phyloP scores from a whole-genome alignment of 1,284 basidiomycete species.

The Pholiota adiposa region DNA sequence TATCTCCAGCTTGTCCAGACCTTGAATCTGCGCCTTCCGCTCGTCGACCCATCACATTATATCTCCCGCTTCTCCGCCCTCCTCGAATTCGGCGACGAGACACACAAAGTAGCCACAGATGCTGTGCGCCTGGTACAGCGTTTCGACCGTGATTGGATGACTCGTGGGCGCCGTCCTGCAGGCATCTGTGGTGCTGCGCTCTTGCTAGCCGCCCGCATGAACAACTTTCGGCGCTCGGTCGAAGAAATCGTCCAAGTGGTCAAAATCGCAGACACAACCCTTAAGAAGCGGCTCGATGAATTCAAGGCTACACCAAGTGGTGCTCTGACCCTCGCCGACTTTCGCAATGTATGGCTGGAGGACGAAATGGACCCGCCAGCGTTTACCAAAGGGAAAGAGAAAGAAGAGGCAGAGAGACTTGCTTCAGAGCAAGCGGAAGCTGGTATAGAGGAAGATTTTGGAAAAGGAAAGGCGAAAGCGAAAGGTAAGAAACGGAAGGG shows the following conservation, averaged over 20 bases:
- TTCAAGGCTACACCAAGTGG: conserved; percentile 92
- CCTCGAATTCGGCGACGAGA: conserved; percentile 96
- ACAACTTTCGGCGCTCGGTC: conserved; percentile 91
- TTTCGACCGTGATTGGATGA: conserved; percentile 98
- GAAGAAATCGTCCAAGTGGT: conserved; percentile 98
- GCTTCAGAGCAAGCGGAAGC: conserved; percentile 41
- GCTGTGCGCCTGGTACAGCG: conserved; percentile 93
- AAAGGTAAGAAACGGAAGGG: conserved; percentile 40
- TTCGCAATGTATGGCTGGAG: conserved; percentile 90
- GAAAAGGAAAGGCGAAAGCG: conserved; percentile 32
- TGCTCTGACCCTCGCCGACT: conserved; percentile 87
- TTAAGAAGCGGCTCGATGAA: conserved; percentile 95
- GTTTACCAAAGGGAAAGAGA: conserved; percentile 77
- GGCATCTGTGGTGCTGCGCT: conserved; percentile 98
- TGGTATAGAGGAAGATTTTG: conserved; percentile 45
- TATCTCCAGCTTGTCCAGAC: conserved; percentile 94
- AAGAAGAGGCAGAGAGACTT: conserved; percentile 63
- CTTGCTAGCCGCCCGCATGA: conserved; percentile 96
- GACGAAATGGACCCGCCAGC: conserved; percentile 92
- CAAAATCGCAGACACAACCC: conserved; percentile 95
- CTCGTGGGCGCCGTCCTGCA: conserved; percentile 91
- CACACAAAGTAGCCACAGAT: conserved; percentile 90
- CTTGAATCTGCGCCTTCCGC: conserved; percentile 85
- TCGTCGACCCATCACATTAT: conserved; percentile 97
- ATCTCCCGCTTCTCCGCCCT: conserved; percentile 97